phyloP scores from a whole-genome alignment of 805 yeast species.

The Wilhelminamyces savonicus region DNA sequence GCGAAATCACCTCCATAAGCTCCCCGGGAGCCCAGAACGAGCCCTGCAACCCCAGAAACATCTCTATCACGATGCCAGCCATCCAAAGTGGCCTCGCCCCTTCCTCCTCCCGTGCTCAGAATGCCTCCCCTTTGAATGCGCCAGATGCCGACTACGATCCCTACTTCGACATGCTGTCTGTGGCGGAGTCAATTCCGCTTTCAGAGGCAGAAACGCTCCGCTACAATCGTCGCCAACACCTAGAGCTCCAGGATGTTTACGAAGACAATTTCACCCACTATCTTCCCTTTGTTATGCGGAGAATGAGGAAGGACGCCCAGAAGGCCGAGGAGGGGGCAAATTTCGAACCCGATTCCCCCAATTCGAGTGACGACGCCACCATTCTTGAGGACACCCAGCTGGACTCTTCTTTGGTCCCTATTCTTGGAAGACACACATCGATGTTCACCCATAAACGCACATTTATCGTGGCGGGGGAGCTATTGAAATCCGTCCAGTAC shows the following conservation, averaged over 20 bases:
- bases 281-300: conserved; percentile 31
- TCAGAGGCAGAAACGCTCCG: conserved; percentile 34
- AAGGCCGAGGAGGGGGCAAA: conserved; percentile 1
- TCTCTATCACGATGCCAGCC: too few species aligned
- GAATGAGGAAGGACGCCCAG: conserved; percentile 13
- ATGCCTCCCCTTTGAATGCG: too few species aligned
- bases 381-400: conserved; percentile 10
- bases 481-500: conserved; percentile 20
- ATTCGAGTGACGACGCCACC: conserved; percentile 16
- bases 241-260: conserved; percentile 30
- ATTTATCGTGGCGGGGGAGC: conserved; percentile 25
- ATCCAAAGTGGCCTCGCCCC: too few species aligned
- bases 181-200: conserved; percentile 15
- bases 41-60: too few species aligned
- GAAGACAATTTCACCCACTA: conserved; percentile 32
- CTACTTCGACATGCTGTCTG: too few species aligned
- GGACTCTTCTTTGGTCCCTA: conserved; percentile 1
- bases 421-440: conserved; percentile 16
- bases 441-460: conserved; percentile 22
- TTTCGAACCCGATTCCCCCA: conserved; percentile 1
- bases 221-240: conserved; percentile 13
- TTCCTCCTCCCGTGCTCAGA: too few species aligned
- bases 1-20: too few species aligned
- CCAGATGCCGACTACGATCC: too few species aligned
- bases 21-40: too few species aligned